phyloP scores from a whole-genome alignment of 2,329 filamentous ascomycete species.

The Onygenales sp. region DNA sequence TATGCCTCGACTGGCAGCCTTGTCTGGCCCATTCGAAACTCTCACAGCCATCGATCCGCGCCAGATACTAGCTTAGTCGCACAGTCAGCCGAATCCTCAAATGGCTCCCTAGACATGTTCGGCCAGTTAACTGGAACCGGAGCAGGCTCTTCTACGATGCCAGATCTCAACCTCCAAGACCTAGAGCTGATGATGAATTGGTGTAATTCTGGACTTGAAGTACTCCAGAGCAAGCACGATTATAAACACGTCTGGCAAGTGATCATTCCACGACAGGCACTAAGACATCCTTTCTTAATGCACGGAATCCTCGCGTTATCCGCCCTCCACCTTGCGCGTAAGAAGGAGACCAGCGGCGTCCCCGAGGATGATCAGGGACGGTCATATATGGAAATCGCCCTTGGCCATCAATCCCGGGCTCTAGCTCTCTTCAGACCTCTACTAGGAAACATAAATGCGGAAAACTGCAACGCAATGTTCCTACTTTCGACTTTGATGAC shows the following conservation, averaged over 20 bases:
- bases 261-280: conserved; percentile 21
- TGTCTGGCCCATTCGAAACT: not conserved
- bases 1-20: not conserved
- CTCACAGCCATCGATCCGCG: not conserved
- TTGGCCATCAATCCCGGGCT: conserved; percentile 19
- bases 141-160: not conserved
- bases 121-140: not conserved
- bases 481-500: conserved; percentile 25
- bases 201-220: conserved; percentile 25
- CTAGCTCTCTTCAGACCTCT: conserved; percentile 16
- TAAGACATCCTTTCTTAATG: conserved; percentile 21
- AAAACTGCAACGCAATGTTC: conserved; percentile 28
- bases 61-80: not conserved
- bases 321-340: conserved; percentile 22
- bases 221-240: conserved; percentile 17
- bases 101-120: not conserved
- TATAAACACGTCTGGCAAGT: conserved; percentile 24
- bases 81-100: not conserved
- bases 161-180: conserved; percentile 16
- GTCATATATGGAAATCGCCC: conserved; percentile 19
- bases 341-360: conserved; percentile 8
- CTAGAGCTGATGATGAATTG: conserved; percentile 27
- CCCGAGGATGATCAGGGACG: conserved; percentile 3
- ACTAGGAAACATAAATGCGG: conserved; percentile 13
- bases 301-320: conserved; percentile 28